Percentiles rank a stretch among this genome's conserved stretches.
Conservation (phyloP, 2,329 filamentous ascomycete species). For the Xylaria sp. region DNA sequence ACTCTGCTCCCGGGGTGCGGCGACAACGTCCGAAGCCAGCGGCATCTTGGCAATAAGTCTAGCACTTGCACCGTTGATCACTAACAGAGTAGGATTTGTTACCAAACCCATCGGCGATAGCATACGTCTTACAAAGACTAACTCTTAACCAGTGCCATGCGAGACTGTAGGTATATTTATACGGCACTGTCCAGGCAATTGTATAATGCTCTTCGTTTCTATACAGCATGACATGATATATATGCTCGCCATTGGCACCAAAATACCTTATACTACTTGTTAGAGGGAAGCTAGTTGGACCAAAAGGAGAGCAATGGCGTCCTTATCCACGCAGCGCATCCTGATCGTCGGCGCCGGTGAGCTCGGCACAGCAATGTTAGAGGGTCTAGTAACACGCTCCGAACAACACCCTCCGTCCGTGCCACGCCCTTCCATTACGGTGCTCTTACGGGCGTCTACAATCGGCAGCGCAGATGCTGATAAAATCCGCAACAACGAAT, state of each 20-base stretch:
- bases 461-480: constrained; percentile 47
- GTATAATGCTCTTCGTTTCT: too few relatives aligned
- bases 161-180: not conserved
- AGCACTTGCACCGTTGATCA: not conserved
- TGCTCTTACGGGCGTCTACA: constrained; percentile 59
- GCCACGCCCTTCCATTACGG: constrained; percentile 46
- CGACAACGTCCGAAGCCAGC: not conserved
- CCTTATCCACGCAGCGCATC: constrained; percentile 41
- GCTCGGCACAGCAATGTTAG: constrained; percentile 63
- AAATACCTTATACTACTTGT: not conserved
- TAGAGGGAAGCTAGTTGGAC: too few relatives aligned
- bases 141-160: not conserved
- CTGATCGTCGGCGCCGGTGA: constrained; percentile 72
- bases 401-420: constrained; percentile 47
- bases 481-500: constrained; percentile 44
- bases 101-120: constrained; percentile 14
- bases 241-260: not conserved
- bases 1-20: not conserved
- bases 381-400: constrained; percentile 57
- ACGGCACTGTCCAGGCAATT: not conserved
- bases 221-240: too few relatives aligned
- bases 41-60: not conserved
- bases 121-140: not conserved
- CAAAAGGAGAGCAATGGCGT: not conserved
- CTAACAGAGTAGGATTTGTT: constrained; percentile 10